Percentiles rank a stretch among this genome's conserved stretches.
phyloP scores from a whole-genome alignment of 768 basidiomycete species.

The Tubosaeta sp. region DNA sequence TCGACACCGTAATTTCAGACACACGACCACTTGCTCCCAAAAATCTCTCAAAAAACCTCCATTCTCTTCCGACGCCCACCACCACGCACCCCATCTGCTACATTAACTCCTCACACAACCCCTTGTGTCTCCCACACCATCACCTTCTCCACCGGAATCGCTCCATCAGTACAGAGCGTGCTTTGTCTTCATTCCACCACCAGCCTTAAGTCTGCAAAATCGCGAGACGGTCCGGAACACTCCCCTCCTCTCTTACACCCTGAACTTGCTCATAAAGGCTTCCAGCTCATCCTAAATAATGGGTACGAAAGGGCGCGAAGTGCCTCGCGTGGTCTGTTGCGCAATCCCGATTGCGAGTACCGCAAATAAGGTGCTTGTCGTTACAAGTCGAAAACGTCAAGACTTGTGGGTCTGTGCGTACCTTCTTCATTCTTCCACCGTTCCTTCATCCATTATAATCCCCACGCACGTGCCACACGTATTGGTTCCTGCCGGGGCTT shows the following conservation, averaged over 20 bases:
- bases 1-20: slow-evolving; percentile 34
- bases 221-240: background rate
- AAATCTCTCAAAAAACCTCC: slow-evolving; percentile 16
- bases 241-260: background rate
- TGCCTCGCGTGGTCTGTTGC: slow-evolving; percentile 85
- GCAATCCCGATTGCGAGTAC: slow-evolving; percentile 79
- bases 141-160: slow-evolving; percentile 9
- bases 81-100: background rate
- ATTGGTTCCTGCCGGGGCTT: background rate
- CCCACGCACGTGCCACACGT: background rate
- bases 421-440: slow-evolving; percentile 7
- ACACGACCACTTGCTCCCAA: slow-evolving; percentile 31
- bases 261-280: slow-evolving; percentile 2
- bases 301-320: slow-evolving; percentile 70
- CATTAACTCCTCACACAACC: slow-evolving; percentile 3
- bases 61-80: slow-evolving; percentile 10
- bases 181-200: slow-evolving; percentile 9
- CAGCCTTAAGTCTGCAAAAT: slow-evolving; percentile 2
- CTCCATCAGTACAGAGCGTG: background rate
- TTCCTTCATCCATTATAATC: background rate
- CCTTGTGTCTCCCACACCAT: slow-evolving; percentile 5
- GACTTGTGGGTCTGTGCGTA: slow-evolving; percentile 87
- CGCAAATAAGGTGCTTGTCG: slow-evolving; percentile 73
- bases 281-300: slow-evolving; percentile 23
- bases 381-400: slow-evolving; percentile 80